Percentiles rank a stretch among this genome's conserved stretches.
Evolutionary conservation across 139 green algal species (phyloP).

Genomic region (Limnomonas spitsbergensis): DNA sequence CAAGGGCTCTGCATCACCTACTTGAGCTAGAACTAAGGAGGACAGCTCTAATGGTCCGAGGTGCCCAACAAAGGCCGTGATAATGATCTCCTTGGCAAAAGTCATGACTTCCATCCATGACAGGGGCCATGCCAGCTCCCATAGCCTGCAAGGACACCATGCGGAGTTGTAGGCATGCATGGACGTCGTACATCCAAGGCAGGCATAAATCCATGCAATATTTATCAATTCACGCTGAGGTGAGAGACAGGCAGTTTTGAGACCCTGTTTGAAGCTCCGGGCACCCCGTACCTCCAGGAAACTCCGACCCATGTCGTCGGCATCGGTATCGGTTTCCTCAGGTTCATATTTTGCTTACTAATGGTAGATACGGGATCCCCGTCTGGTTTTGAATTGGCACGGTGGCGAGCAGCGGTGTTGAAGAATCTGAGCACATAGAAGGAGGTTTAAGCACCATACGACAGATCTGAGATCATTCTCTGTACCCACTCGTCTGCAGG

Average conservation of each 20-base stretch:
- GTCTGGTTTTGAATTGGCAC: background rate
- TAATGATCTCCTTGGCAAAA: constrained; percentile 64
- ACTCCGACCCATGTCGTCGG: background rate
- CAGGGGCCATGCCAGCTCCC: constrained; percentile 53
- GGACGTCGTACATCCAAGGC: too few species aligned
- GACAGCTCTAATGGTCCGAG: constrained; percentile 47
- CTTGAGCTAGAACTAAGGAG: constrained; percentile 48
- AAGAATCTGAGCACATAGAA: too few species aligned
- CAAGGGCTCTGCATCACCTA: too few species aligned
- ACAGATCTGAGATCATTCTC: too few species aligned
- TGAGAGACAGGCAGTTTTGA: too few species aligned
- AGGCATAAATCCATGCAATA: too few species aligned
- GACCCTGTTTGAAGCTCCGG: too few species aligned
- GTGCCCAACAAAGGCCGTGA: constrained; percentile 54
- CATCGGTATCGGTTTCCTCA: constrained; percentile 1
- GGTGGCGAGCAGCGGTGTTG: background rate
- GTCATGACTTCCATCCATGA: constrained; percentile 61
- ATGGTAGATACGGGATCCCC: background rate
- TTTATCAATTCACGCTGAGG: too few species aligned
- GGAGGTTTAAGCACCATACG: too few species aligned
- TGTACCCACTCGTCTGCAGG: too few species aligned
- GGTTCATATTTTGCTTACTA: constrained; percentile 2
- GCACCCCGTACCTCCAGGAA: background rate
- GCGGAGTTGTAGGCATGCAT: background rate
- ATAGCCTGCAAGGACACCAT: constrained; percentile 45